phyloP scores from a whole-genome alignment of 495 filamentous ascomycete species.

The Daldinia concentrica region DNA sequence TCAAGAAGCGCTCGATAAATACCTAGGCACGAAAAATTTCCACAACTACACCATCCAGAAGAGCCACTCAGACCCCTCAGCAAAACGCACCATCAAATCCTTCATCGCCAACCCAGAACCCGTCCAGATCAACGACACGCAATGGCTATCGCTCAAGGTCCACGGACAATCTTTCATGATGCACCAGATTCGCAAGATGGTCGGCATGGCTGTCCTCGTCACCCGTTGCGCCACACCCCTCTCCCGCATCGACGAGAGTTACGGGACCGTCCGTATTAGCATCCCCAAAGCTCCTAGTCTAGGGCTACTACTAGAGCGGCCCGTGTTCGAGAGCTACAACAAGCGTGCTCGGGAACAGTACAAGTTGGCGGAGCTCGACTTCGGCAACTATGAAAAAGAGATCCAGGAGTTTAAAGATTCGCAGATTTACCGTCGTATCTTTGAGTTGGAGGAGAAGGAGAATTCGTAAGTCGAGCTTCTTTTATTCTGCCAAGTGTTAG shows the following conservation, averaged over 20 bases:
- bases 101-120: slow-evolving; percentile 78
- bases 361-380: slow-evolving; percentile 73
- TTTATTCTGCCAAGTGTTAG: background rate
- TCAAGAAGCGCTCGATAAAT: slow-evolving; percentile 73
- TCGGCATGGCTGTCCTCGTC: slow-evolving; percentile 86
- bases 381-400: slow-evolving; percentile 75
- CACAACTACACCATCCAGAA: slow-evolving; percentile 98
- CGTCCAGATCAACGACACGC: slow-evolving; percentile 84
- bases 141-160: slow-evolving; percentile 95
- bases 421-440: slow-evolving; percentile 92
- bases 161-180: slow-evolving; percentile 99
- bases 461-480: slow-evolving; percentile 66
- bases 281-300: slow-evolving; percentile 94
- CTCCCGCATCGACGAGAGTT: slow-evolving; percentile 72
- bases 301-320: slow-evolving; percentile 86
- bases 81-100: slow-evolving; percentile 87
- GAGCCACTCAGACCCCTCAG: slow-evolving; percentile 75
- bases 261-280: slow-evolving; percentile 70
- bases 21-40: slow-evolving; percentile 85
- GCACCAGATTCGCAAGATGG: slow-evolving; percentile 99
- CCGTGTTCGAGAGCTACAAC: slow-evolving; percentile 90
- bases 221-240: slow-evolving; percentile 80
- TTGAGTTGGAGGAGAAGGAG: slow-evolving; percentile 83
- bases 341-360: slow-evolving; percentile 62
- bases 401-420: slow-evolving; percentile 90